Conservation (phyloP, 2,329 filamentous ascomycete species). For the Nakataea oryzae region DNA sequence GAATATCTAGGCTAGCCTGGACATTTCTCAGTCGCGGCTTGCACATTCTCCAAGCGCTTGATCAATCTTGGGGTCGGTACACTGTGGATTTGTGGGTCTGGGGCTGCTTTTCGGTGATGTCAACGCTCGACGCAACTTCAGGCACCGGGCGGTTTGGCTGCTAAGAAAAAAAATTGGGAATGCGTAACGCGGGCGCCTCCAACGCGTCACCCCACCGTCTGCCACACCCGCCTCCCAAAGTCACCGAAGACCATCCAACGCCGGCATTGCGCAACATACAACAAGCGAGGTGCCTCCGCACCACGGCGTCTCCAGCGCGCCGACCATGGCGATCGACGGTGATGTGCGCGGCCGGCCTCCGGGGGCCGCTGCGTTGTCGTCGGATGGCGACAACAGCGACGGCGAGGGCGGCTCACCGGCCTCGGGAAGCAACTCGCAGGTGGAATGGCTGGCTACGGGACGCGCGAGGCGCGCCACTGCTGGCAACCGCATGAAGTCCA, state of each 20-base stretch:
- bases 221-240: too few relatives aligned
- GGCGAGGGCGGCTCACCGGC: conserved; percentile 9
- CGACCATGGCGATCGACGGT: conserved; percentile 2
- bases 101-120: neutral
- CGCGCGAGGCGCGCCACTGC: conserved; percentile 71
- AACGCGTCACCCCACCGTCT: neutral
- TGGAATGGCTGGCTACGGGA: conserved; percentile 64
- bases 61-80: too few relatives aligned
- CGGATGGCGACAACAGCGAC: conserved; percentile 24
- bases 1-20: too few relatives aligned
- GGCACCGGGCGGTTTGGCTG: too few relatives aligned
- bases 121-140: neutral
- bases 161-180: neutral
- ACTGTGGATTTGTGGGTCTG: neutral
- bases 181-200: neutral
- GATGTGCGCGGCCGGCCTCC: conserved; percentile 9
- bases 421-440: conserved; percentile 16
- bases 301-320: neutral
- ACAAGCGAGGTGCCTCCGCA: neutral
- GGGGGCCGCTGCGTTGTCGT: conserved; percentile 22
- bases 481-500: conserved; percentile 71
- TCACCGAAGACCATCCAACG: neutral
- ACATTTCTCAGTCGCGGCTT: too few relatives aligned
- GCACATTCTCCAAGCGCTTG: too few relatives aligned
- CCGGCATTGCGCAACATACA: neutral